Conservation (phyloP, 2,329 filamentous ascomycete species). For the Drechslera avenae region DNA sequence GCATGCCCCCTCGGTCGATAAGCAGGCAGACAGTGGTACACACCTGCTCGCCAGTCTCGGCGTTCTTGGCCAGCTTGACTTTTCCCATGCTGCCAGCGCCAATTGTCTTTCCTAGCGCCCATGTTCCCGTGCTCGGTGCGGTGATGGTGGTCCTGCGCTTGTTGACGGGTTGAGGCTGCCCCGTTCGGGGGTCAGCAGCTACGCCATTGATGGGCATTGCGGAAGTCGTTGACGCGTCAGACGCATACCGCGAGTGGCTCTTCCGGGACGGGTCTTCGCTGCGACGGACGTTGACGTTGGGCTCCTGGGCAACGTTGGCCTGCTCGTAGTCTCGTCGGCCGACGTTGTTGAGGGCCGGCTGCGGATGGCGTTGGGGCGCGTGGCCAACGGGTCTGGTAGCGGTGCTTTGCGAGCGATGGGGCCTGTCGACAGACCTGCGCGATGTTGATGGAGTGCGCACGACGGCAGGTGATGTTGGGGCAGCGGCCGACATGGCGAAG, state of each 20-base stretch:
- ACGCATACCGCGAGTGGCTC: constrained; percentile 53
- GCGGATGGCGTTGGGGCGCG: constrained; percentile 47
- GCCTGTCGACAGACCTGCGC: constrained; percentile 40
- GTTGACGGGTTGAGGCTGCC: constrained; percentile 29
- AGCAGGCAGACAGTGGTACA: constrained; percentile 27
- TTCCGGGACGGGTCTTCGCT: constrained; percentile 63
- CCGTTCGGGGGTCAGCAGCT: constrained; percentile 37
- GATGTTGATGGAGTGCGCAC: constrained; percentile 42
- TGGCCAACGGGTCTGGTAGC: constrained; percentile 35
- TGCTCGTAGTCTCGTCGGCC: constrained; percentile 76
- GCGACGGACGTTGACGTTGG: constrained; percentile 58
- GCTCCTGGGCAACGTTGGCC: constrained; percentile 64
- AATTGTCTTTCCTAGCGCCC: constrained; percentile 95
- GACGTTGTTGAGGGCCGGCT: constrained; percentile 56
- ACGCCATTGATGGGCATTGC: constrained; percentile 48
- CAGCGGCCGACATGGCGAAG: constrained; percentile 44
- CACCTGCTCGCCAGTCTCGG: constrained; percentile 90
- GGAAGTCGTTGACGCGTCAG: constrained; percentile 49
- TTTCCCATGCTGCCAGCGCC: constrained; percentile 99
- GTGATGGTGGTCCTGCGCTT: constrained; percentile 78
- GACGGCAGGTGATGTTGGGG: constrained; percentile 52
- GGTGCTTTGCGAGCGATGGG: constrained; percentile 47
- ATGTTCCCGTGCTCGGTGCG: constrained; percentile 81
- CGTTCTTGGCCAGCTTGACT: constrained; percentile 91
- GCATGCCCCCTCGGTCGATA: background rate